Percentiles rank a stretch among this genome's conserved stretches.
Conservation (phyloP, 257 asterid genomes). For the Primulina huaijiensis region DNA sequence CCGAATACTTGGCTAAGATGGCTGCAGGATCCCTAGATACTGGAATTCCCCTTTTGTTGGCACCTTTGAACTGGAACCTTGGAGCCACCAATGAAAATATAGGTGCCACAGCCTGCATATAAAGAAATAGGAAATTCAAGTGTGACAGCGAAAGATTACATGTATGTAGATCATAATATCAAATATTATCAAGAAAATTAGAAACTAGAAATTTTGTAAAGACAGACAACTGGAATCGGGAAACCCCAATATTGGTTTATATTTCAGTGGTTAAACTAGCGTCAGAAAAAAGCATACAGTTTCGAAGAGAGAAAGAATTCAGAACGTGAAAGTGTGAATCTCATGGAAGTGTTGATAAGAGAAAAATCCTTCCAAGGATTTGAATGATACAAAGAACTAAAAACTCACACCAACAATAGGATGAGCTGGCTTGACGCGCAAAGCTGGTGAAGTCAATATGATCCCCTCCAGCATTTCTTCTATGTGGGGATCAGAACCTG, state of each 20-base stretch:
- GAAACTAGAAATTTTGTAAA: neutral
- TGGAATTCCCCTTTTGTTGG: conserved; percentile 93
- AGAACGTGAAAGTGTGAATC: neutral
- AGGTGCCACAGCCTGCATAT: conserved; percentile 84
- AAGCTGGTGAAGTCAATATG: conserved; percentile 93
- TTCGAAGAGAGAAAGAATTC: neutral
- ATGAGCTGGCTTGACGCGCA: conserved; percentile 97
- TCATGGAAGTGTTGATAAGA: neutral
- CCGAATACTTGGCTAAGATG: conserved; percentile 88
- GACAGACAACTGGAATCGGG: neutral
- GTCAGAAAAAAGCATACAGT: too few species aligned
- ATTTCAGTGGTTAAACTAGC: too few species aligned
- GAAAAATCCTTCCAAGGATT: conserved; percentile 8
- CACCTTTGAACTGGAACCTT: conserved; percentile 95
- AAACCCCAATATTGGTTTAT: neutral
- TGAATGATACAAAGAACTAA: neutral
- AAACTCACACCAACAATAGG: conserved; percentile 88
- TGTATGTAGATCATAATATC: neutral
- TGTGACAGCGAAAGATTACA: neutral
- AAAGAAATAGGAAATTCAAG: neutral
- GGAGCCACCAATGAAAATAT: conserved; percentile 88
- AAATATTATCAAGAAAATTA: neutral
- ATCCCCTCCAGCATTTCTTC: conserved; percentile 88
- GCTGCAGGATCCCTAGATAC: conserved; percentile 91
- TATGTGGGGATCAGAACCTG: conserved; percentile 70